Conservation (phyloP, 2,329 filamentous ascomycete genomes). For the Botryotinia calthae region DNA sequence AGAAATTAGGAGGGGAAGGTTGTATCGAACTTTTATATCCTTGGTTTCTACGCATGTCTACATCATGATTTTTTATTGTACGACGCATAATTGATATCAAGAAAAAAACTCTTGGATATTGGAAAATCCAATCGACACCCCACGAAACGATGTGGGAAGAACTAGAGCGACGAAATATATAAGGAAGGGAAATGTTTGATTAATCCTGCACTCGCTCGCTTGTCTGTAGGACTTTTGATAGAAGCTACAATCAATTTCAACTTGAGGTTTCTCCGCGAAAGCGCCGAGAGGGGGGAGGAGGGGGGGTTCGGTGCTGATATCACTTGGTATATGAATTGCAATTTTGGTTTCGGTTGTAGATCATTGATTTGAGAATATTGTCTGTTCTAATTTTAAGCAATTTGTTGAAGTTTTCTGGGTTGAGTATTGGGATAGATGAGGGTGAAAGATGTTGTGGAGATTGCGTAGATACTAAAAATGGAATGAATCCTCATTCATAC, state of each 20-base stretch:
- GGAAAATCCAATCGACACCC: neutral
- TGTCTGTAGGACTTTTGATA: neutral
- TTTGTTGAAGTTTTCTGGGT: neutral
- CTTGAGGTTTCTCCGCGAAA: neutral
- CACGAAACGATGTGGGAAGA: neutral
- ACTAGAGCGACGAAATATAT: no score
- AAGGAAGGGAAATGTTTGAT: no score
- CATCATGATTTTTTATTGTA: no score
- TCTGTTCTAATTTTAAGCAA: neutral
- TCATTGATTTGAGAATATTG: neutral
- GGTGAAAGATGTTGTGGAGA: neutral
- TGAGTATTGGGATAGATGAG: neutral
- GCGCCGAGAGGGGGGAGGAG: neutral
- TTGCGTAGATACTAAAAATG: neutral
- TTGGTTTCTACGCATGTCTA: neutral
- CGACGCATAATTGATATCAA: no score
- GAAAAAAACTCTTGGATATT: no score
- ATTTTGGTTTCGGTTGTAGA: neutral
- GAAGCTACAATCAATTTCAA: neutral
- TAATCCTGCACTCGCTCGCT: no score
- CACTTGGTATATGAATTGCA: no score
- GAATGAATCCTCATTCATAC: neutral
- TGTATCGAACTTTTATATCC: neutral
- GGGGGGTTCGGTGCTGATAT: neutral
- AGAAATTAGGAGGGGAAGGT: neutral